These are phyloP conservation scores for Karstenula rhodostoma DNA, from an alignment of 2,329 filamentous ascomycete species.

Conservation along the genomic window DNA sequence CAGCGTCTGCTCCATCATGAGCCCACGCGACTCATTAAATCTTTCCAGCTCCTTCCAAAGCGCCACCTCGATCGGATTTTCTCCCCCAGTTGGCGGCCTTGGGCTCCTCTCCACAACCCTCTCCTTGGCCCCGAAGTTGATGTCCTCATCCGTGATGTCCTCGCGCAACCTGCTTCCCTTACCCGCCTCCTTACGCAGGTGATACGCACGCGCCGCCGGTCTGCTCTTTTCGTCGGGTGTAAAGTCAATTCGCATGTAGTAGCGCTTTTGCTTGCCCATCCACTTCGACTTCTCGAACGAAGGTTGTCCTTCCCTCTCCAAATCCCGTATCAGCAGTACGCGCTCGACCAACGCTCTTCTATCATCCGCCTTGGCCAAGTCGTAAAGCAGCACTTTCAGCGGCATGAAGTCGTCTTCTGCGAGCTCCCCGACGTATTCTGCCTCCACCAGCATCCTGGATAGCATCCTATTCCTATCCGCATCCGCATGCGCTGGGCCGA, in stretches of 20 bases:
- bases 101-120: neutral
- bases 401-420: neutral
- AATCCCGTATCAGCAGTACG: neutral
- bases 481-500: neutral
- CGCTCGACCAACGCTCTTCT: slow-evolving; percentile 2
- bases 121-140: neutral
- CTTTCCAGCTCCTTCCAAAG: neutral
- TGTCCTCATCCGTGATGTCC: neutral
- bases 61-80: neutral
- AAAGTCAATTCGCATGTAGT: neutral
- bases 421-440: neutral
- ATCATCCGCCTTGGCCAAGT: neutral
- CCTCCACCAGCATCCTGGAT: neutral
- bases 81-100: neutral
- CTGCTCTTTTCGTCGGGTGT: neutral
- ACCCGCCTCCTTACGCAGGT: neutral
- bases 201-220: neutral
- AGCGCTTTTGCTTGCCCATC: slow-evolving; percentile 3
- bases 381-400: neutral
- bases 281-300: neutral
- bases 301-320: neutral
- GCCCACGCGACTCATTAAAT: neutral
- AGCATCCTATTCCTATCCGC: neutral
- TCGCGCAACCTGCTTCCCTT: neutral
- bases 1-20: neutral